Evolutionary conservation across 495 filamentous ascomycete genomes (phyloP), one percentile per base, ranked within the genome.

Genomic region (Aspergillus sclerotiicarbonarius): DNA sequence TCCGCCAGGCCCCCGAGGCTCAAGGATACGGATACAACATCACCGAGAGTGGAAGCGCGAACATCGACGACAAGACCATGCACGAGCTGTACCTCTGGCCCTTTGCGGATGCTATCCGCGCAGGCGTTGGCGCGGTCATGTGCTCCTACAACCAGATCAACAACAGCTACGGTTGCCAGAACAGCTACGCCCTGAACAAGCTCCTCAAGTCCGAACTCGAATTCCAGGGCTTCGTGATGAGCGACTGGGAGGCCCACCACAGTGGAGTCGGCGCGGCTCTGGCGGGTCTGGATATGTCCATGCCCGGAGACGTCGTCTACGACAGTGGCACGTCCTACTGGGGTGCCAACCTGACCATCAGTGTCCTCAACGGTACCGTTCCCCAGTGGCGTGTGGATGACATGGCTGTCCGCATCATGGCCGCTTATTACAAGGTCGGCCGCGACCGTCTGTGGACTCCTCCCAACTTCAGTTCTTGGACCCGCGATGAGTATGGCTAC

Each of bases 41-140:
- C 54, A 70, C 64, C 21, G 82, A 92, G 53, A 75, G 79, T 25
- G 49, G 87, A 6, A 94, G 90, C 66, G 84, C 87, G 15, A 98
- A 97, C 67, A 75, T 97, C 15, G 94, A 97, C 67, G 94, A 98
- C 73, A 87, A 84, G 69, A 95, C 93, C 3, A 83, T 98, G 84
- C 94, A 98, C 71, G 94, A 98, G 71, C 67, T 94, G 35, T 98
- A 98, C 67, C 80, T 96, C 10, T 98, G 94, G 78, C 89, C 89
- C 16, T 91, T 90, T 59, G 89, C 88, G 12, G 89, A 90, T 71
- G 82, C 86, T 12, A 82, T 90, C 46, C 80, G 82, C 53, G 64
- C 87, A 39, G 90, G 90, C 39, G 90, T 92, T 7, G 92, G 90
- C 25, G 83, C 89, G 13, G 67, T 96, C 61, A 97, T 98, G 94